Conservation (phyloP, 1,284 basidiomycete genomes). For the Anthracocystis setariae region DNA sequence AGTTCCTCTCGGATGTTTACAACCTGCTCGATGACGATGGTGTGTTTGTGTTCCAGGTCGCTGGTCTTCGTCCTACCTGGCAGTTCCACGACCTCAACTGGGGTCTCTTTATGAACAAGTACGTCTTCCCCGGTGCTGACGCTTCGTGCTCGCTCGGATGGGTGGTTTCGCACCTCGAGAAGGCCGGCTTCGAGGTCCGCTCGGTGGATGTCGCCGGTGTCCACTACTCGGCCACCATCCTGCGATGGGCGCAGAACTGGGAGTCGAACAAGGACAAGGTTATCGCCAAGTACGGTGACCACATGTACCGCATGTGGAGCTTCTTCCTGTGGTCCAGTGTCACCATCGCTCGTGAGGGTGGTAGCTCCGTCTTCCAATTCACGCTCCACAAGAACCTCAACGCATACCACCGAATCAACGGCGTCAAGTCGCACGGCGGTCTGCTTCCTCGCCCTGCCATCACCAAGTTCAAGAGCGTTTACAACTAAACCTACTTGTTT, state of each 20-base stretch:
- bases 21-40: constrained; percentile 94
- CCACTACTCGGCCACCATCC: constrained; percentile 89
- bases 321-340: constrained; percentile 66
- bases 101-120: constrained; percentile 71
- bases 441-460: constrained; percentile 59
- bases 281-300: constrained; percentile 86
- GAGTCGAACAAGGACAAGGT: constrained; percentile 79
- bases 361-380: constrained; percentile 71
- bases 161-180: constrained; percentile 84
- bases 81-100: constrained; percentile 98
- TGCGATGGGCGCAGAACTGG: constrained; percentile 70
- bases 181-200: constrained; percentile 95
- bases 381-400: constrained; percentile 88
- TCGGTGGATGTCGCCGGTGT: constrained; percentile 85
- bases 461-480: constrained; percentile 54
- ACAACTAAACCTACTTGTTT: constrained; percentile 46
- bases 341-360: constrained; percentile 66
- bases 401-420: constrained; percentile 81
- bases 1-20: constrained; percentile 91
- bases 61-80: constrained; percentile 91
- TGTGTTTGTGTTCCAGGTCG: constrained; percentile 93
- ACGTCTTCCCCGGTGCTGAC: constrained; percentile 95
- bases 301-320: constrained; percentile 69
- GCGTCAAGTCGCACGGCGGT: constrained; percentile 65
- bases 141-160: constrained; percentile 84